Base-by-base conservation (phyloP, 306 rosid genomes). In the Quercus agrifolia region DNA sequence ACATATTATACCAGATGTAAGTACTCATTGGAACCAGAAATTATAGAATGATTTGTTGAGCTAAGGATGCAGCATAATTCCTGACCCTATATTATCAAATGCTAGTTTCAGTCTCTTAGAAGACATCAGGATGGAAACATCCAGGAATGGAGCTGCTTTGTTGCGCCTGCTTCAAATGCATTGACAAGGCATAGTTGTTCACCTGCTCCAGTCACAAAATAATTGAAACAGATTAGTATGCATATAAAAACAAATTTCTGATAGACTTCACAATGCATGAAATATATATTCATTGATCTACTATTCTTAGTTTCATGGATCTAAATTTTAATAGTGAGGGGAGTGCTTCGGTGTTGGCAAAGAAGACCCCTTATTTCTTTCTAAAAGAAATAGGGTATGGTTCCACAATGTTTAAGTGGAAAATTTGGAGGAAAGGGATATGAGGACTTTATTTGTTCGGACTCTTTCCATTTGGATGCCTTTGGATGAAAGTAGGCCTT, bases 151-250 rank as follows among this genome's bases (percentile, higher is more conserved):
- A 85, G 85, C 84, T 91, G 91, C 87, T 81, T 79, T 91, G 97
- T 76, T 89, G 92, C 68, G 99, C 92, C 84, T 92, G 99, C 90
- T 89, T 92, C 91, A 95, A 84, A 86, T 92, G 97, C 96, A 95
- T 91, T 72, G 91, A 83, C 92, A 95, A 76, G 28, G 96, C 92
- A 83, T 95, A 92, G 79, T 92, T 95, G 81, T 90, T 91, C 83
- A 92, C 54, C 99, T 95, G 92, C 80, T 80, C 41, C 78, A 79
- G 79, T 77, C 51, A 63, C 75, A 74, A 41, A 27, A 31, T 7
- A 17, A n/a, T 71, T 25, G 35, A 9, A 13, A 66, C 7, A 56
- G 14, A 73, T 85, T 52, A 82, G 76, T 74, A 41, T 10, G 76
- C 25, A 38, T 63, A 64, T 7, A 4, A 14, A 19, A 67, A 1